These are phyloP conservation scores for Cucurbita ficifolia DNA, from an alignment of 306 rosid species.

Conservation along the genomic window DNA sequence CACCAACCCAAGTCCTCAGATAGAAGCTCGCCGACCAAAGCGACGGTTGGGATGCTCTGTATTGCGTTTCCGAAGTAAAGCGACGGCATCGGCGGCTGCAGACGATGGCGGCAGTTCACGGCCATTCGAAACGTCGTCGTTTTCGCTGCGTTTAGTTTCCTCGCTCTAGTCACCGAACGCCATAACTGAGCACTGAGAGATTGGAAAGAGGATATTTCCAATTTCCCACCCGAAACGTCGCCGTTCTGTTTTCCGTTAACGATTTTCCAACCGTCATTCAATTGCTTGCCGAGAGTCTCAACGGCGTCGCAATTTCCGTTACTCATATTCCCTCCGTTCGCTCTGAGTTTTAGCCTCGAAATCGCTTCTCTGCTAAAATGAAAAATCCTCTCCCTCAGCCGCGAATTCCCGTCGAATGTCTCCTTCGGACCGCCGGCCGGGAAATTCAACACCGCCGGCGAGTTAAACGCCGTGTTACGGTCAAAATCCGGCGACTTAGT, in stretches of 20 bases:
- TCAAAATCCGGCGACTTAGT: constrained; percentile 33
- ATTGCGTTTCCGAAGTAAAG: constrained; percentile 82
- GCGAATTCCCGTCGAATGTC: constrained; percentile 35
- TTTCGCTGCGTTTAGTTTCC: constrained; percentile 29
- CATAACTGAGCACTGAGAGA: constrained; percentile 73
- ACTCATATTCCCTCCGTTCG: background rate
- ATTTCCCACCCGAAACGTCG: background rate
- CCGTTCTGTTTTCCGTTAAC: constrained; percentile 10
- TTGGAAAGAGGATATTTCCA: constrained; percentile 69
- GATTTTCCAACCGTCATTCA: constrained; percentile 29
- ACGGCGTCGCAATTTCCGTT: constrained; percentile 20
- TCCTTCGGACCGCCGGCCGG: constrained; percentile 54
- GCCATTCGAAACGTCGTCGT: constrained; percentile 86
- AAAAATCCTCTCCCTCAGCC: constrained; percentile 52
- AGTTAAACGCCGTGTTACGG: constrained; percentile 45
- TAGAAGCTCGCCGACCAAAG: constrained; percentile 32
- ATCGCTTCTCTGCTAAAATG: constrained; percentile 43
- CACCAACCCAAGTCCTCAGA: constrained; percentile 43
- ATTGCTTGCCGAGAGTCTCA: constrained; percentile 25
- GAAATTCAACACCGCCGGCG: constrained; percentile 36
- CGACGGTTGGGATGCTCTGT: constrained; percentile 76
- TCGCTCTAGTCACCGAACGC: constrained; percentile 74
- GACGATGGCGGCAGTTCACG: constrained; percentile 74
- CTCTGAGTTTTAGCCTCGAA: constrained; percentile 24
- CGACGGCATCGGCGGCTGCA: constrained; percentile 48